Evolutionary conservation across 148 eudicot genomes (phyloP), one percentile per base, ranked within the genome.

Genomic region (Euryodendron excelsum): DNA sequence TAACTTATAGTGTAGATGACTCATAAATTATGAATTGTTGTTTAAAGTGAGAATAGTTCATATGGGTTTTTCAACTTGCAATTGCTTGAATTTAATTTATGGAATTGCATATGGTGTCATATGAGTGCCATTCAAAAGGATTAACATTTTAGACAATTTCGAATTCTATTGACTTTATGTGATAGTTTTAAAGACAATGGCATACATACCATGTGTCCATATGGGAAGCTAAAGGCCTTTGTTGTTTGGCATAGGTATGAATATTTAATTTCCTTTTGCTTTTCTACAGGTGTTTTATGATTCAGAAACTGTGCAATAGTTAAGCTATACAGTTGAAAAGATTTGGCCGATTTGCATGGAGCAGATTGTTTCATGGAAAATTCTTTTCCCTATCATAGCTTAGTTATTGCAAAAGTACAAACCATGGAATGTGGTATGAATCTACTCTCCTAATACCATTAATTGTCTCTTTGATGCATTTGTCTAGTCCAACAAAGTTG

Each of bases 351-450:
- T 96, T 75, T 96, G 98, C 86, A 79, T 96, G 83, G 99, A 93
- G 83, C 82, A 90, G 63, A 89, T 96, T 65, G 89, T 93, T 61
- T 96, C 99, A 28, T 95, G 93, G 90, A 89, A 87, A 77, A 84
- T 96, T 55, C 93, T 96, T 55, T 91, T 93, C 56, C 91, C 97
- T n/a, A 90, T 96, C 36, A 78, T 96, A 36, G 98, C 99, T 33
- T 96, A 98, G 99, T 93, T 96, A 83, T 79, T 96, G 84, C 82
- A 92, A 69, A 96, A 96, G 86, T 96, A 91, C 88, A 96, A 96
- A 80, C 99, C 99, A 12, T 93, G 98, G 99, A 93, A 95, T 70
- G 97, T 85, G 82, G 99, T 96, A 96, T 80, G 92, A 56, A 41
- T 76, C 14, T 15, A 55, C 27, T 44, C 41, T 47, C 58, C 47